Evolutionary conservation across 768 basidiomycete genomes (phyloP), one percentile per base, ranked within the genome.

Genomic region (Suillus fuscotomentosus): DNA sequence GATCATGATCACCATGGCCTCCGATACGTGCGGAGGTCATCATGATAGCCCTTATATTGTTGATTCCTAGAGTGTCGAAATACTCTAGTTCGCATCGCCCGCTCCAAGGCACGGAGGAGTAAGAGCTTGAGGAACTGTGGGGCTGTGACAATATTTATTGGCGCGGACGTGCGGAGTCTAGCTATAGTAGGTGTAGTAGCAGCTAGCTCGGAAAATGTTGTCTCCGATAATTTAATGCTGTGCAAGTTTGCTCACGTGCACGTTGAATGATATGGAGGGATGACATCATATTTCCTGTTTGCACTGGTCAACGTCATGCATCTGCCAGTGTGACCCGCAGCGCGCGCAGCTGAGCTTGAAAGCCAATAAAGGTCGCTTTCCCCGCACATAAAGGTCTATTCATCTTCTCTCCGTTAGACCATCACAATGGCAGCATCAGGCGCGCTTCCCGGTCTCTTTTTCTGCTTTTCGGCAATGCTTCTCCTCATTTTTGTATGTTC

Each of bases 391-490:
- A 17, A 47, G 9, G 9, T 43, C 43, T 63, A 34, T 41, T 45
- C 55, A 43, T 20, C 34, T 5, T 36, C 48, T 61, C 63, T 53
- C 45, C 34, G 38, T 59, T 47, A 64, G 10, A 48, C 48, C 1
- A 51, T 66, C 43, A 62, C 62, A 7, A 84, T 87, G 85, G 79
- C 82, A 55, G 83, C 86, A 68, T 81, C 82, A 60, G 81, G 87
- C 67, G 89, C 90, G 38, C 51, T 85, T 45, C 90, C 90, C 67
- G 91, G 90, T 38, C 77, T 93, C 63, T 82, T 92, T 69, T 83
- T 91, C 68, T 86, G 85, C 74, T 88, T 92, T 70, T 82, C 84
- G 13, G 92, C 90, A 0, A 86, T 85, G 73, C 84, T 86, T 8
- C 80, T 91, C 31, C 85, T 93, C 48, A 77, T 89, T 68, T 85